Base-by-base conservation (phyloP, 1,284 basidiomycete genomes). In the Puccinia triticina region DNA sequence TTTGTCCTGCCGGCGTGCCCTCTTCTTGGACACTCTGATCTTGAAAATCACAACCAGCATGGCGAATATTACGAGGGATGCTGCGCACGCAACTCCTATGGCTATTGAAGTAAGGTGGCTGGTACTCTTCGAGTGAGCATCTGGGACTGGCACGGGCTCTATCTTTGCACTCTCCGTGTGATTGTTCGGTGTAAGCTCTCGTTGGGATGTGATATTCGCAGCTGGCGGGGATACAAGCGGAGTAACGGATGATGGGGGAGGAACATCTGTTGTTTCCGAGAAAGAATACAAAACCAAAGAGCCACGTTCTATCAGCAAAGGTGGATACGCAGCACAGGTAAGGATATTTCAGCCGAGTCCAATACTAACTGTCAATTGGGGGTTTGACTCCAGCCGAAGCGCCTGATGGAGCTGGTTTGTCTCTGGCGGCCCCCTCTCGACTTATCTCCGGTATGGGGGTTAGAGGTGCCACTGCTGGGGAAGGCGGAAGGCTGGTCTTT, bases 41-140 rank as follows among this genome's bases (percentile, higher is more conserved):
- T 74, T 74, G 72, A 55, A 74, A 40, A 74, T 74, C 32, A 74
- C 72, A 16, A 74, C 72, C 32, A 74, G 53, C 23, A 74, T 57
- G n/a, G 10, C 72, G 34, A 74, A 74, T 37, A 74, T 55, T 8
- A 57, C 46, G 26, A 74, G 53, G 2, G 72, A 74, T 1, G 50
- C 72, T 26, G 72, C 72, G 34, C 29, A 55, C 14, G 72, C 72
- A 40, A 74, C 53, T 34, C 72, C 72, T 21, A 74, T 57, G 11
- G 72, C 72, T 0, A 74, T 74, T 23, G 72, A 74, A 16, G 72
- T 74, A 40, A 74, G 72, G 1, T 74, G 72, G 34, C 72, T 37
- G 21, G 50, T 53, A 16, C 23, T 40, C 32, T 3, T 57, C 53
- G 14, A 10, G 53, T 37, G 32, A 57, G 34, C 50, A 1, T 40